Evolutionary conservation across 768 basidiomycete genomes (phyloP), one percentile per base, ranked within the genome.

Genomic region (Russula sp.): DNA sequence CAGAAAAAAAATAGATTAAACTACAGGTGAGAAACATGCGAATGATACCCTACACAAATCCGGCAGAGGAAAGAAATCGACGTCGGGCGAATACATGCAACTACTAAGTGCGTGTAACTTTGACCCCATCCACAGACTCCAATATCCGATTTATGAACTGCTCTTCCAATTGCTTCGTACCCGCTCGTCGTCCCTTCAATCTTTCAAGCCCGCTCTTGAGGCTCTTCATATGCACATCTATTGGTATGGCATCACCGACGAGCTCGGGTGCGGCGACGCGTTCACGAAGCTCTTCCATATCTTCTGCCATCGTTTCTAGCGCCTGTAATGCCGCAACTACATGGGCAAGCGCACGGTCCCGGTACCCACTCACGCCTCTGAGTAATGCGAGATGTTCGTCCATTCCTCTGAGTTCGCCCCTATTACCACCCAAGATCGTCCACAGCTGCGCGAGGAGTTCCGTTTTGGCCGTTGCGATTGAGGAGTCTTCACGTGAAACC

Each of bases 241-340:
- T 74, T 5, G 88, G 86, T 16, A 90, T 76, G 45, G 73, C 75
- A n/a, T 80, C 72, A 5, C 81, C 83, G 11, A 81, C 70, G 5
- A 91, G 72, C 53, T 83, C 83, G 1, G 90, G 88, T 36, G 82
- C 80, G 5, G 87, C 80, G 1, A 88, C 86, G 18, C 86, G 76
- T 69, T 88, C 86, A 63, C 89, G 77, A 62, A 92, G 73, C 47
- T 88, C 87, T 69, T 88, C 87, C 77, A 91, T 83, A 64, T 90
- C 88, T 39, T 81, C 83, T 65, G 81, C 81, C 83, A 90, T 81
- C 42, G 75, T 75, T 34, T 81, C 73, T 63, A 92, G 73, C 10
- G 82, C 77, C 55, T 84, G 83, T 67, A 88, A 68, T 14, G 87
- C 81, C 0, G 81, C 81, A 36, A 78, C 79, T n/a, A 92, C 87